Evolutionary conservation across 202 grass and related monocot species (phyloP).

Genomic region (Brachypodium distachyon): DNA sequence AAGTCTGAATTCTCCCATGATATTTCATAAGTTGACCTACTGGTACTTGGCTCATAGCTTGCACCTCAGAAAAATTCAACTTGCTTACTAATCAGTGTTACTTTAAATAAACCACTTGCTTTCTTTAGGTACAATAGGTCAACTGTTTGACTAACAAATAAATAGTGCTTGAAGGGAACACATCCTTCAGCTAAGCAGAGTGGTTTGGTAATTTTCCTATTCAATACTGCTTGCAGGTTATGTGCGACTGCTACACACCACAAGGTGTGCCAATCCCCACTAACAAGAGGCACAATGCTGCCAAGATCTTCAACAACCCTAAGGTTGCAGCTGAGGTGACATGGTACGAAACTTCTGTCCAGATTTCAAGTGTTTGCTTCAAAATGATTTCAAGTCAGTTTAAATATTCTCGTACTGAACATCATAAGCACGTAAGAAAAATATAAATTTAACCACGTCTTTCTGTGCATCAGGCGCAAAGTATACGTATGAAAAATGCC

Average conservation of each 20-base stretch:
- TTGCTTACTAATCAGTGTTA: not conserved
- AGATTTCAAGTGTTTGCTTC: not conserved
- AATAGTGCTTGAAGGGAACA: not conserved
- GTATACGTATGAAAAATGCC: not conserved
- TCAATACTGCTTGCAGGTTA: conserved; percentile 50
- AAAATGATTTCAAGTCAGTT: not conserved
- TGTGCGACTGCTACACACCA: conserved; percentile 95
- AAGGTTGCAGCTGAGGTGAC: conserved; percentile 56
- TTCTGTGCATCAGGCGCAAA: not conserved
- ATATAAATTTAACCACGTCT: not conserved
- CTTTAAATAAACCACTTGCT: not conserved
- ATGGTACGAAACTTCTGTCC: conserved; percentile 35
- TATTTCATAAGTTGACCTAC: not conserved
- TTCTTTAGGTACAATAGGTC: not conserved
- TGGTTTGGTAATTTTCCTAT: not conserved
- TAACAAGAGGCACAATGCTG: conserved; percentile 83
- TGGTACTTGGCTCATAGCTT: not conserved
- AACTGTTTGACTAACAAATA: not conserved
- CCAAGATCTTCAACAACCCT: conserved; percentile 72
- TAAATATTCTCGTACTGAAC: not conserved
- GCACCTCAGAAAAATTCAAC: not conserved
- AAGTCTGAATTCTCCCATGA: not conserved
- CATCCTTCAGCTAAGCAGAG: not conserved
- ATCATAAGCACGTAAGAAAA: not conserved
- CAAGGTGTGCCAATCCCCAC: conserved; percentile 69